Evolutionary conservation across 805 yeast genomes (phyloP), one percentile per base, ranked within the genome.

Genomic region (Ogataea trehalophila): DNA sequence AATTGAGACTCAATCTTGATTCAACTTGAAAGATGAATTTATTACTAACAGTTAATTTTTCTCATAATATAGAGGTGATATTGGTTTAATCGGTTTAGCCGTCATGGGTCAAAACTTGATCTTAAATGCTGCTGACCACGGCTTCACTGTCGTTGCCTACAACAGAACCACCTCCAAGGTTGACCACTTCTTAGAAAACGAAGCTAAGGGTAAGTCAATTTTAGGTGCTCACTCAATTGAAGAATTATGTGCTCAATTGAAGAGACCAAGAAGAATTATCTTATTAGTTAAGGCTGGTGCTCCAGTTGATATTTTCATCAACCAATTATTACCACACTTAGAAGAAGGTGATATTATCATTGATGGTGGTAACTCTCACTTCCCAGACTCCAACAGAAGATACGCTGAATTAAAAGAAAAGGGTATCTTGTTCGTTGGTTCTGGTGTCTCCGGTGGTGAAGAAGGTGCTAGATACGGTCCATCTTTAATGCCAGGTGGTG

Each of bases 401-500:
- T 89, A 74, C 78, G 92, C 79, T 50, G 96, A 90, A 69, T 81
- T 92, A 70, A 82, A 85, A 71, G 76, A 72, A 48, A 83, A 92
- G 79, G 98, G 96, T 39, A 83, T 91, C 66, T 75, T 81, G 57
- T 94, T 89, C 61, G 98, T 92, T 56, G 99, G 99, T 66, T 91
- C 97, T 54, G 99, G 99, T 86, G 98, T 94, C 57, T 92, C 98
- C 61, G 99, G 99, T 74, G 99, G 99, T 79, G 99, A 92, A 76
- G 99, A 92, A 72, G 99, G 99, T 80, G 99, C 99, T 63, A 88
- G 99, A 76, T 81, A 87, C 73, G 99, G 99, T 66, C 99, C 99
- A 54, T 91, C 98, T 54, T 80, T 92, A 72, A 92, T 92, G 99
- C 99, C 99, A 62, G 99, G 99, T 83, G 99, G 99, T 70, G 87